Base-by-base conservation (phyloP, 192 early-diverging fungal genomes). In the Chytriomyces sp. region DNA sequence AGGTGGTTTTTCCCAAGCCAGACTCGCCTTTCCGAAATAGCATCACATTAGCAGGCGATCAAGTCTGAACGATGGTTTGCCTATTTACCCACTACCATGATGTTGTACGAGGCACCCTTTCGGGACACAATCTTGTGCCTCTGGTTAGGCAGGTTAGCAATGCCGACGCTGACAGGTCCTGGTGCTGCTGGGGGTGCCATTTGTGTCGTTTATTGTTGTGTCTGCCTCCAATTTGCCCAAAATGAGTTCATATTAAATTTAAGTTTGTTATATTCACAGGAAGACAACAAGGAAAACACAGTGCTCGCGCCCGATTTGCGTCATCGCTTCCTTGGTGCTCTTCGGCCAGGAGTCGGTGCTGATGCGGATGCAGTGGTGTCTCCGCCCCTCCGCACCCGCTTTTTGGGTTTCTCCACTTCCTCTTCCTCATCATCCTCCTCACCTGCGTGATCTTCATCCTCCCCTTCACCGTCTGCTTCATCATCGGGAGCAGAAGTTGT, bases 111-210 rank as follows among this genome's bases (percentile, higher is more conserved):
- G 64, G 96, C 91, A 45, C 97, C 97, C 82, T 95, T 92, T 83
- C 96, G 92, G 77, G 96, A 95, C 70, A 96, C 97, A 89, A 99
- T 97, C 86, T 94, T 94, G 86, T 99, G 97, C 65, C 93, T 90
- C 87, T 99, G 97, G 88, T 99, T 99, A 69, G 97, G 96, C 79
- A 99, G 86, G 89, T 97, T 96, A 83, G 95, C 95, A 83, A 99
- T 97, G 64, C 97, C 97, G 77, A 96, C 79, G 64, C 13, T 65
- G 48, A 69, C 61, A 28, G 10, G 9, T 13, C 53, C 9, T 9
- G 63, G 45, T 7, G 10, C 35, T 16, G 63, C 47, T 23, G 73
- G 63, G 43, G 62, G 20, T 57, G 53, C 16, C 53, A 57, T 57
- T 57, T 57, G 16, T 57, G 16, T 57, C 53, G 16, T 57, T n/a